Evolutionary conservation across 108 stramenopile genomes (phyloP).

Genomic region (Discostella stelligeroides): DNA sequence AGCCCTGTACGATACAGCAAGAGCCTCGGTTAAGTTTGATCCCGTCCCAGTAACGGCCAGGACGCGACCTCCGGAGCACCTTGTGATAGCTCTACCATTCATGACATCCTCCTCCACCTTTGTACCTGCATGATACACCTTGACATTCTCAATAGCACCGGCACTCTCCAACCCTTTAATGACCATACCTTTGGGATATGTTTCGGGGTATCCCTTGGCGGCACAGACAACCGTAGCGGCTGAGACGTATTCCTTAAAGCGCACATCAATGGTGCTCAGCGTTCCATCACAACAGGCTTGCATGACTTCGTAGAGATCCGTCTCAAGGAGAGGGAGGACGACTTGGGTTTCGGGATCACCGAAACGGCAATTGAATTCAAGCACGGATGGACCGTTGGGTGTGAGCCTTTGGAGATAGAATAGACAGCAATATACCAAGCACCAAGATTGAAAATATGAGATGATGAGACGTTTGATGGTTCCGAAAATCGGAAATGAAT

Average conservation of each 20-base stretch:
- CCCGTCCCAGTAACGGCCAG: conserved; percentile 95
- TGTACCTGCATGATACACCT: conserved; percentile 97
- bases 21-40: conserved; percentile 75
- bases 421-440: not conserved
- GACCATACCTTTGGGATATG: conserved; percentile 95
- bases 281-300: conserved; percentile 91
- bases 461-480: not conserved
- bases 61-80: conserved; percentile 95
- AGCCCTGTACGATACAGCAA: conserved; percentile 87
- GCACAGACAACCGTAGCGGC: conserved; percentile 96
- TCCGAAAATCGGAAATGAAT: not conserved
- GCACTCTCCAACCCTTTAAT: conserved; percentile 86
- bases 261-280: conserved; percentile 76
- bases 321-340: conserved; percentile 96
- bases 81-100: no score
- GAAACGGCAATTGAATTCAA: conserved; percentile 99
- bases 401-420: conserved; percentile 61
- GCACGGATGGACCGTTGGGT: conserved; percentile 86
- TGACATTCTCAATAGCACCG: conserved; percentile 65
- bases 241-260: conserved; percentile 78
- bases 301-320: conserved; percentile 92
- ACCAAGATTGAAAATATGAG: no score
- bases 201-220: conserved; percentile 92
- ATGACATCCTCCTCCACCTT: conserved; percentile 59
- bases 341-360: conserved; percentile 99